phyloP scores from a whole-genome alignment of 2,329 filamentous ascomycete genomes.

The Sporothrix brunneoviolacea region DNA sequence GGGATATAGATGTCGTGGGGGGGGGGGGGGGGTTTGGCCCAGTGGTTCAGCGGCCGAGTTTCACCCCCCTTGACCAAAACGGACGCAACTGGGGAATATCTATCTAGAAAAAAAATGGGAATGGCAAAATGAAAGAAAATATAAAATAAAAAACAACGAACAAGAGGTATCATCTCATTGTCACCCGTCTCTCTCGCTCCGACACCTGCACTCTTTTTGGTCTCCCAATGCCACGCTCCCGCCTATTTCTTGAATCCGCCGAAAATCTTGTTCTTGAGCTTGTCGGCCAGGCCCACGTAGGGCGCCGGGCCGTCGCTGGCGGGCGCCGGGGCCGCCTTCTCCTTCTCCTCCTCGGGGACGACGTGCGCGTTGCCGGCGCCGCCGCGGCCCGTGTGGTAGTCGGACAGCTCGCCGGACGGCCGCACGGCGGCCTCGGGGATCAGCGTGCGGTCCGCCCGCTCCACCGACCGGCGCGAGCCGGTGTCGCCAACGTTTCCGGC shows the following conservation, averaged over 20 bases:
- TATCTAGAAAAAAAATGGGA: not conserved
- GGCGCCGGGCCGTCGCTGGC: slow-evolving; percentile 15
- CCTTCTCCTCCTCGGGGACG: slow-evolving; percentile 23
- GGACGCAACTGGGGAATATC: slow-evolving; percentile 5
- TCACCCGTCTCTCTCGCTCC: not conserved
- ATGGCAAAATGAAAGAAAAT: not conserved
- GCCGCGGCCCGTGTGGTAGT: slow-evolving; percentile 54
- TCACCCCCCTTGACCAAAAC: not conserved
- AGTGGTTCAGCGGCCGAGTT: not conserved
- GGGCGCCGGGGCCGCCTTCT: slow-evolving; percentile 24
- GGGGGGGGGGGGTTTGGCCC: too few species aligned
- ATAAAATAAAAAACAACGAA: not conserved
- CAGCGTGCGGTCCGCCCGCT: slow-evolving; percentile 45
- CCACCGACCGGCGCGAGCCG: slow-evolving; percentile 27
- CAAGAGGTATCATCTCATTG: slow-evolving; percentile 13
- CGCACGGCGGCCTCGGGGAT: slow-evolving; percentile 48
- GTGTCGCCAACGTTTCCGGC: slow-evolving; percentile 53
- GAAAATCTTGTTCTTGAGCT: slow-evolving; percentile 51
- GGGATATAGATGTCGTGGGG: too few species aligned
- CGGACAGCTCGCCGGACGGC: slow-evolving; percentile 38
- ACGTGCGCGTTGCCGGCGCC: slow-evolving; percentile 52
- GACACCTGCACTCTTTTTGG: too few species aligned
- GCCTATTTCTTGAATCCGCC: slow-evolving; percentile 44
- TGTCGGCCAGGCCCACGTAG: slow-evolving; percentile 45
- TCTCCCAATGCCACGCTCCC: too few species aligned